phyloP scores from a whole-genome alignment of 441 rosid genomes.

The Mallotus repandus region DNA sequence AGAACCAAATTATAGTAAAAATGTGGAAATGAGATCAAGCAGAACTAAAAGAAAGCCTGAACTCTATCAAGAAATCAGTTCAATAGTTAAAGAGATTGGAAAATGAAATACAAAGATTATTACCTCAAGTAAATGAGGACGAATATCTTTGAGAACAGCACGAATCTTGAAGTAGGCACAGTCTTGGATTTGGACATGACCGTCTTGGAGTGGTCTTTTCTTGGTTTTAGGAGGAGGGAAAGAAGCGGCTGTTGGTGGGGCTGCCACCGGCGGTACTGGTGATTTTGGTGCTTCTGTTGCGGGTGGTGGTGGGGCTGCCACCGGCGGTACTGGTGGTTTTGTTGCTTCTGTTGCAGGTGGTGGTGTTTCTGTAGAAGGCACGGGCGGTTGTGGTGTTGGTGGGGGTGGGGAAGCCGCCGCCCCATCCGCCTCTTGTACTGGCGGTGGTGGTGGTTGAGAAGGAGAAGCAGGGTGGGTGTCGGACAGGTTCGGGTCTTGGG shows the following conservation, averaged over 20 bases:
- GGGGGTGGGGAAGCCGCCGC: too few relatives aligned
- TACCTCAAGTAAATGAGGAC: conserved; percentile 82
- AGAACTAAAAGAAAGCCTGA: background rate
- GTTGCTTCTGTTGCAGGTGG: background rate
- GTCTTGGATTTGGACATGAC: conserved; percentile 36
- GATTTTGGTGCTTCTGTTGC: background rate
- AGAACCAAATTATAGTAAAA: too few relatives aligned
- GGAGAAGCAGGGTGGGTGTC: background rate
- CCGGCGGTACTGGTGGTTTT: conserved; percentile 21
- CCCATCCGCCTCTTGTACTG: too few relatives aligned
- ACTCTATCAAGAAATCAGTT: background rate
- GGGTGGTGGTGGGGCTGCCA: background rate
- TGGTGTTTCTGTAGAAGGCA: background rate
- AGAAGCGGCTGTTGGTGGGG: conserved; percentile 18
- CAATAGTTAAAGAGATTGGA: background rate
- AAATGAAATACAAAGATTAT: background rate
- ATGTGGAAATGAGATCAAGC: background rate
- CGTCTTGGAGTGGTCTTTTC: conserved; percentile 53
- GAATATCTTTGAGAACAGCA: conserved; percentile 62
- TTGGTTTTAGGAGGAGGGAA: conserved; percentile 26
- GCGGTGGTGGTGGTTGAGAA: background rate
- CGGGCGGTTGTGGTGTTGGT: background rate
- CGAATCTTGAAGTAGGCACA: conserved; percentile 71
- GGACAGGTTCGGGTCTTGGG: conserved; percentile 8
- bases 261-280: conserved; percentile 19